Percentiles rank a stretch among this genome's conserved stretches.
Conservation (phyloP, 805 yeast species). For the Candida silvatica region DNA sequence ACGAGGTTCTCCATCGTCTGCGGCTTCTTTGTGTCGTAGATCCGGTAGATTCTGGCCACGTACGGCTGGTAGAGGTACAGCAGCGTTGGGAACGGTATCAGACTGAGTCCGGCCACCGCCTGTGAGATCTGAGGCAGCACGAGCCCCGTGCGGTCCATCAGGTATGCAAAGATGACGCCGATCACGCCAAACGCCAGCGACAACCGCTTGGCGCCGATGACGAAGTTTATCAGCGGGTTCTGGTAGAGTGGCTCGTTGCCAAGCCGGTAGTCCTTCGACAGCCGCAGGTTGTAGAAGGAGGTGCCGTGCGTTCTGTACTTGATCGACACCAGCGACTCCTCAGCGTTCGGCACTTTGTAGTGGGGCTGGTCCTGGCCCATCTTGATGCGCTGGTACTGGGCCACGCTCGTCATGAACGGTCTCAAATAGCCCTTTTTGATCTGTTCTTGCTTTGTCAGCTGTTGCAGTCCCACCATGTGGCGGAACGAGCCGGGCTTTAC, state of each 20-base stretch:
- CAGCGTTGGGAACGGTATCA: conserved; percentile 50
- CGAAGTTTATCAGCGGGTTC: conserved; percentile 53
- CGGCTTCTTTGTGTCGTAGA: conserved; percentile 53
- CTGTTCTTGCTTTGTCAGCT: too few relatives aligned
- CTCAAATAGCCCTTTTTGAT: too few relatives aligned
- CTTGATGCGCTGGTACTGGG: conserved; percentile 9
- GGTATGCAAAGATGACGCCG: conserved; percentile 56
- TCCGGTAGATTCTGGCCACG: conserved; percentile 62
- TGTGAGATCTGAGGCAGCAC: conserved; percentile 41
- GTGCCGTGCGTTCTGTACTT: conserved; percentile 23
- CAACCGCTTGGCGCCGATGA: conserved; percentile 53
- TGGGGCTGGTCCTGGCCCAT: conserved; percentile 23
- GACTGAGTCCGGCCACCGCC: conserved; percentile 30
- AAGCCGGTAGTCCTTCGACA: conserved; percentile 43
- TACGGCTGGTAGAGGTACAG: conserved; percentile 52
- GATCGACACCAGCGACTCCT: conserved; percentile 13
- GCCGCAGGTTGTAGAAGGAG: conserved; percentile 18
- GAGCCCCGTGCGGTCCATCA: conserved; percentile 45
- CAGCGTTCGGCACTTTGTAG: conserved; percentile 17
- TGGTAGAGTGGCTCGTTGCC: conserved; percentile 57
- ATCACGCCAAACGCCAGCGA: conserved; percentile 52
- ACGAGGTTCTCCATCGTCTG: conserved; percentile 59
- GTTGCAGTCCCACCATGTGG: too few relatives aligned
- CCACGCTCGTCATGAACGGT: neutral
- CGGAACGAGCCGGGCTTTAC: too few relatives aligned